Conservation (phyloP, 1,284 basidiomycete species). For the Cryptococcus amylolentus region DNA sequence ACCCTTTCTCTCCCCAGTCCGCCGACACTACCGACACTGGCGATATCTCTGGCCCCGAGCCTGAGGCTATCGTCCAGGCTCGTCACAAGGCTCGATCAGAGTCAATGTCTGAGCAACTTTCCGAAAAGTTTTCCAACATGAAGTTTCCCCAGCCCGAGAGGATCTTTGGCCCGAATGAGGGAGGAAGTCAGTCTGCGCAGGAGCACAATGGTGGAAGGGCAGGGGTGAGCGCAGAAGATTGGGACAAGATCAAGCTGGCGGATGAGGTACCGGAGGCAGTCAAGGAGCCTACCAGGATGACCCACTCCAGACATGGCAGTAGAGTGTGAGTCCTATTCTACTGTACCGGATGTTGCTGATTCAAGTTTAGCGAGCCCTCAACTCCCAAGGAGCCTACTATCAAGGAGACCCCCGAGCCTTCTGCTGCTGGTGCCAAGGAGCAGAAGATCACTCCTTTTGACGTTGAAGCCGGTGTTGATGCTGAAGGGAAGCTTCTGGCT, state of each 20-base stretch:
- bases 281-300: conserved; percentile 39
- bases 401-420: conserved; percentile 15
- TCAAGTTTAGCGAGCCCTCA: conserved; percentile 8
- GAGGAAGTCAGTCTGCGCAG: conserved; percentile 19
- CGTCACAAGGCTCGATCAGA: conserved; percentile 39
- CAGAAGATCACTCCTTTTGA: conserved; percentile 98
- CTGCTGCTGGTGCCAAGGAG: conserved; percentile 48
- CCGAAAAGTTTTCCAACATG: conserved; percentile 44
- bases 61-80: conserved; percentile 42
- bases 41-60: conserved; percentile 47
- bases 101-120: conserved; percentile 46
- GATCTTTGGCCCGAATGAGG: conserved; percentile 46
- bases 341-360: not conserved
- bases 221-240: conserved; percentile 45
- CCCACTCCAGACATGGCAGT: conserved; percentile 38
- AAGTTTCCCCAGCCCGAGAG: conserved; percentile 49
- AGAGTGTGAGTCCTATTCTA: conserved; percentile 29
- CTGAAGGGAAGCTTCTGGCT: conserved; percentile 81
- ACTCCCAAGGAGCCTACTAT: conserved; percentile 15
- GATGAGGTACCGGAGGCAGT: conserved; percentile 49
- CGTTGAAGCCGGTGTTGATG: conserved; percentile 85
- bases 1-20: conserved; percentile 10
- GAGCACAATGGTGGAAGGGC: conserved; percentile 16
- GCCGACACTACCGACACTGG: conserved; percentile 16
- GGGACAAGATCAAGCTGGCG: conserved; percentile 46